Base-by-base conservation (phyloP, 208 protist genomes). In the Leishmania mexicana region DNA sequence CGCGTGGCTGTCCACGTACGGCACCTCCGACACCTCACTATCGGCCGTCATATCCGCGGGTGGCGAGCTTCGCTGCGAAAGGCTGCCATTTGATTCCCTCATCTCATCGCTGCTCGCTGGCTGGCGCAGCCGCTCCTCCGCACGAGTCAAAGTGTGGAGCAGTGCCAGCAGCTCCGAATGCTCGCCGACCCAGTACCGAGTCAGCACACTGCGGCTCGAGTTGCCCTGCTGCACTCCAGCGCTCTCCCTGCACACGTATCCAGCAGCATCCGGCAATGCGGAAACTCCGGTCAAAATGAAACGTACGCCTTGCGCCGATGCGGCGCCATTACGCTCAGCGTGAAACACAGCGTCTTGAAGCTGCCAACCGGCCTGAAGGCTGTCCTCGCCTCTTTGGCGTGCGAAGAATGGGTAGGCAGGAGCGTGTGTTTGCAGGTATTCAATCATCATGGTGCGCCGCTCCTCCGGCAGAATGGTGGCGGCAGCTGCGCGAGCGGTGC, bases 1-100 rank as follows among this genome's bases (percentile, higher is more conserved):
- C 13, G 87, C 90, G 83, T 92, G 88, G 53, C 83, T 91, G 73
- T 94, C 90, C 40, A 92, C 88, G 62, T 72, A 79, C 38, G 83
- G 80, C 24, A 81, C 57, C 10, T 82, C 81, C 51, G 10, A 31
- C 47, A 24, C 54, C 49, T 74, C 38, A 64, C 54, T 42, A 62
- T 53, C 38, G 51, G 42, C 51, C 45, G 8, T 28, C 21, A 49
- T 10, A 71, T 53, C 10, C 28, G 4, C 21, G 24, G 58, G 15
- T 35, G 58, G 35, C 40, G 70, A 74, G 45, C n/a, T 67, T n/a
- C 19, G 74, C 31, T 38, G 72, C 49, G 67, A 79, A 15, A 80
- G 31, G 62, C 57, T 49, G 31, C 3, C 54, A 38, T 85, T 76
- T 21, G 17, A 49, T 74, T 81, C 64, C 21, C 83, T 81, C 75